phyloP scores from a whole-genome alignment of 306 rosid genomes.

The Castanospermum australe region DNA sequence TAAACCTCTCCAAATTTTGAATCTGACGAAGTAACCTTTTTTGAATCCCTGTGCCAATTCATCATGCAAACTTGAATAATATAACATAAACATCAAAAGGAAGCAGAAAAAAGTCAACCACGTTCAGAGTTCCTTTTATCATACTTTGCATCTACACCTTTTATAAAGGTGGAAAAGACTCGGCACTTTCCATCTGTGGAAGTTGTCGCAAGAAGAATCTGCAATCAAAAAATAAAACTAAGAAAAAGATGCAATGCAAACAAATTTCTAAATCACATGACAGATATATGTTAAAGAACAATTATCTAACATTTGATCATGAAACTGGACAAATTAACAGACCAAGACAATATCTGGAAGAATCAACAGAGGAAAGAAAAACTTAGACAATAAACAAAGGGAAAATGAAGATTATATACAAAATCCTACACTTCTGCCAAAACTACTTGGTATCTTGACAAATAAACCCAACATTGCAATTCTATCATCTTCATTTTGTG shows the following conservation, averaged over 20 bases:
- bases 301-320: not conserved
- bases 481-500: not conserved
- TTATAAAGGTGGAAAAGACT: constrained; percentile 85
- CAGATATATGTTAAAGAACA: constrained; percentile 6
- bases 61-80: constrained; percentile 31
- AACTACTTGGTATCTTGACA: no score
- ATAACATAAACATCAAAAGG: constrained; percentile 19
- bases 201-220: constrained; percentile 94
- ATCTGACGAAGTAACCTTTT: constrained; percentile 64
- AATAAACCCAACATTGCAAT: not conserved
- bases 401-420: not conserved
- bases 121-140: constrained; percentile 34
- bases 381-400: not conserved
- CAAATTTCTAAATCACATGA: not conserved
- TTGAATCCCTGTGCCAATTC: constrained; percentile 77
- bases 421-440: not conserved
- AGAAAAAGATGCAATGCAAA: not conserved
- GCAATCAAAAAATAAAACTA: constrained; percentile 31
- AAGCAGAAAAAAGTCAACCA: not conserved
- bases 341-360: not conserved
- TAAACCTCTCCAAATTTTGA: constrained; percentile 94
- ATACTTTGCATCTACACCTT: constrained; percentile 90
- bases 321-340: constrained; percentile 14
- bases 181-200: constrained; percentile 97
- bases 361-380: not conserved